phyloP scores from a whole-genome alignment of 306 rosid species.

The Benincasa hispida region DNA sequence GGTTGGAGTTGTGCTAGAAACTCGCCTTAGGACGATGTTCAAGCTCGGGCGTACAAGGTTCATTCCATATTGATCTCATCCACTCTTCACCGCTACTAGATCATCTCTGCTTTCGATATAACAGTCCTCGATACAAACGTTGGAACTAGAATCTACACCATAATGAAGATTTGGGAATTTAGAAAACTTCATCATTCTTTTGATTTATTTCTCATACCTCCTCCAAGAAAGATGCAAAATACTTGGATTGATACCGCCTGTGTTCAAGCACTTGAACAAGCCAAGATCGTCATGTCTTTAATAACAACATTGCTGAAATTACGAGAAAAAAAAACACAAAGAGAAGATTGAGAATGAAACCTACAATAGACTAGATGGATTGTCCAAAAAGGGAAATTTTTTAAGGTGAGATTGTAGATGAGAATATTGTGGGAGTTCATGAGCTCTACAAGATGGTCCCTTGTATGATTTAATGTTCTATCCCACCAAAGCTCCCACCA shows the following conservation, averaged over 20 bases:
- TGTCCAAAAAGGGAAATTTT: conserved; percentile 94
- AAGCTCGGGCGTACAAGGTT: conserved; percentile 52
- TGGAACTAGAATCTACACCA: conserved; percentile 61
- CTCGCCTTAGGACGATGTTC: conserved; percentile 67
- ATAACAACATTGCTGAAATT: conserved; percentile 78
- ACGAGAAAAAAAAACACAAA: background rate
- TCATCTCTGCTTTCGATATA: conserved; percentile 97
- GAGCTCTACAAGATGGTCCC: conserved; percentile 92
- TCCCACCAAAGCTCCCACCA: conserved; percentile 99
- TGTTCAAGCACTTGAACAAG: conserved; percentile 87
- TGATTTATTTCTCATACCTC: background rate
- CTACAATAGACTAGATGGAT: conserved; percentile 94
- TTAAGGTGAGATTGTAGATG: conserved; percentile 74
- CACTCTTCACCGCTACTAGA: conserved; percentile 88
- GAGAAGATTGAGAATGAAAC: conserved; percentile 16
- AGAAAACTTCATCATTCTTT: background rate
- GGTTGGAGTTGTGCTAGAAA: conserved; percentile 88
- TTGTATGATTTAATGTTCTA: conserved; percentile 68
- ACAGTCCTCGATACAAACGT: conserved; percentile 83
- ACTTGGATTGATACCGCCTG: conserved; percentile 95
- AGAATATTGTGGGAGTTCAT: conserved; percentile 65
- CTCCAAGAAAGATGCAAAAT: background rate
- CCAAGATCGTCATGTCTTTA: conserved; percentile 86
- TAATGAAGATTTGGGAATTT: background rate
- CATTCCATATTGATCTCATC: conserved; percentile 97